A percentile compares a stretch with the other conserved stretches of the same genome.
phyloP scores from a whole-genome alignment of 2,329 filamentous ascomycete genomes.

The Claviceps humidiphila region DNA sequence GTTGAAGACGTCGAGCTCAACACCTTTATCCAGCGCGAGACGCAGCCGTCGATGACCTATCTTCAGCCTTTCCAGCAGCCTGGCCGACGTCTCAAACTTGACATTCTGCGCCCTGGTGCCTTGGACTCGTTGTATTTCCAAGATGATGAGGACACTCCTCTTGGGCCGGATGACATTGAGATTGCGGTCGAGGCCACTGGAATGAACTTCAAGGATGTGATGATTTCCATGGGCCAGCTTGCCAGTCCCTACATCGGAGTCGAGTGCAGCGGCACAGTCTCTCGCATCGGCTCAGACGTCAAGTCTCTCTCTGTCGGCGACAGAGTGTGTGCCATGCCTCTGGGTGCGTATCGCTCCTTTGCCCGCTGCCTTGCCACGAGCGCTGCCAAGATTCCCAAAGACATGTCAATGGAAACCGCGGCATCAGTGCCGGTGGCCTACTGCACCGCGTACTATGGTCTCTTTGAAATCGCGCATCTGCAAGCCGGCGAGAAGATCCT shows the following conservation, averaged over 20 bases:
- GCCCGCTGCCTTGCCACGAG: conserved; percentile 19
- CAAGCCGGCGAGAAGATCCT: conserved; percentile 24
- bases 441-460: conserved; percentile 26
- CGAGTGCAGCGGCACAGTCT: conserved; percentile 27
- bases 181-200: conserved; percentile 29
- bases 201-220: conserved; percentile 33
- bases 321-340: conserved; percentile 47
- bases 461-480: conserved; percentile 26
- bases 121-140: conserved; percentile 28
- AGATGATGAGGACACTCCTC: conserved; percentile 16
- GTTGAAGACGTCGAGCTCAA: conserved; percentile 15
- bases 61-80: conserved; percentile 24
- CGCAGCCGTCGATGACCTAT: conserved; percentile 14
- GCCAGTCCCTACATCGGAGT: conserved; percentile 21
- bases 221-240: conserved; percentile 28
- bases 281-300: conserved; percentile 45
- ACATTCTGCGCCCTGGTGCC: conserved; percentile 24
- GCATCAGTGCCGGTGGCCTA: conserved; percentile 28
- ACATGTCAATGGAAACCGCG: conserved; percentile 23
- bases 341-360: conserved; percentile 21
- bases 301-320: conserved; percentile 54
- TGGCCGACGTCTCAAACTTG: conserved; percentile 21
- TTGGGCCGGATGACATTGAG: conserved; percentile 25
- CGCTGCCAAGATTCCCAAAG: conserved; percentile 23
- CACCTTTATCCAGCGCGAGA: conserved; percentile 14